phyloP scores from a whole-genome alignment of 1,284 basidiomycete genomes.

The Ustilago loliicola region DNA sequence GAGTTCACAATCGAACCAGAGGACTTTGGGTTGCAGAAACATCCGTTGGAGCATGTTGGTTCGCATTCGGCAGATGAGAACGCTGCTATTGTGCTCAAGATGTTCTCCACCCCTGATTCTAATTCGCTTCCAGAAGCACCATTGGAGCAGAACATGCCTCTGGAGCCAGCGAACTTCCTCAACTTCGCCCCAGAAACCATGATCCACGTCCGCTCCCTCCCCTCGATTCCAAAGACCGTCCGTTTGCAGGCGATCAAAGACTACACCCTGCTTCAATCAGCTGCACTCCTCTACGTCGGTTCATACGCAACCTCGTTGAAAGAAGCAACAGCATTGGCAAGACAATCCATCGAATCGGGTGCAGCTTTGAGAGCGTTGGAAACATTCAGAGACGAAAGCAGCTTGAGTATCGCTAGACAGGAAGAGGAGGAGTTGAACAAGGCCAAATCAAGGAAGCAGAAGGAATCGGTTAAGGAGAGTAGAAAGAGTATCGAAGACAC shows the following conservation, averaged over 20 bases:
- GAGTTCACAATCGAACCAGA: conserved; percentile 59
- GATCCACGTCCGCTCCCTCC: conserved; percentile 34
- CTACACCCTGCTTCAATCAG: conserved; percentile 66
- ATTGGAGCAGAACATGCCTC: conserved; percentile 7
- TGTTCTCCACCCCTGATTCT: conserved; percentile 47
- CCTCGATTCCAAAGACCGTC: conserved; percentile 54
- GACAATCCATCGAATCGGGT: conserved; percentile 44
- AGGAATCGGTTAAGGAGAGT: conserved; percentile 27
- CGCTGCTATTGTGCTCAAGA: conserved; percentile 60
- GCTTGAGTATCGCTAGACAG: conserved; percentile 27
- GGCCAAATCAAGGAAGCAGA: conserved; percentile 16
- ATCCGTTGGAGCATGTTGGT: conserved; percentile 62
- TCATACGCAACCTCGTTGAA: conserved; percentile 38
- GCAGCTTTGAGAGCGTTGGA: conserved; percentile 50
- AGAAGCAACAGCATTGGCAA: conserved; percentile 32
- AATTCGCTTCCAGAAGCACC: conserved; percentile 13
- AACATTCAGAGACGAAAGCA: conserved; percentile 44
- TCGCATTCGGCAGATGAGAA: conserved; percentile 59
- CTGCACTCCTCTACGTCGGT: conserved; percentile 66
- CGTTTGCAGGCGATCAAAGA: conserved; percentile 60
- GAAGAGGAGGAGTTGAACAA: conserved; percentile 24
- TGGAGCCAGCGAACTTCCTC: conserved; percentile 33
- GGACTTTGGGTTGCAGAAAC: conserved; percentile 60
- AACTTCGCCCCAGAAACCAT: conserved; percentile 35
- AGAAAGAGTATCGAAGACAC: conserved; percentile 41